Evolutionary conservation across 768 basidiomycete species (phyloP).

Genomic region (Termitomyces sp.): DNA sequence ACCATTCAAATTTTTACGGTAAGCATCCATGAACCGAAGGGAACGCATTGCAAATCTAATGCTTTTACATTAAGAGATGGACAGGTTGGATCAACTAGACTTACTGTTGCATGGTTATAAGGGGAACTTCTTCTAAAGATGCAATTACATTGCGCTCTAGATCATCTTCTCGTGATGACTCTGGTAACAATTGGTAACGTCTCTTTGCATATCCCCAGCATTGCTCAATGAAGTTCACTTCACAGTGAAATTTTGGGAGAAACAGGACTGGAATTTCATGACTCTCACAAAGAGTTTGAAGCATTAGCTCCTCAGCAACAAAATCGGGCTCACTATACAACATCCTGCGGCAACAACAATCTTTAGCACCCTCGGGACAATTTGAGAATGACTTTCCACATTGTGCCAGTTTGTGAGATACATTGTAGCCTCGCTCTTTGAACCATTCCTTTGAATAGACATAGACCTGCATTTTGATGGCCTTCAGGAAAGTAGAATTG

Average conservation of each 20-base stretch:
- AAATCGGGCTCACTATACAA: constrained; percentile 31
- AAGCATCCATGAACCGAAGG: not conserved
- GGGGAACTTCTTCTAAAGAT: not conserved
- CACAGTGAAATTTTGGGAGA: not conserved
- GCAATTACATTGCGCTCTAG: not conserved
- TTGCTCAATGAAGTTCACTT: constrained; percentile 19
- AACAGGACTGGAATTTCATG: not conserved
- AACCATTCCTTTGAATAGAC: constrained; percentile 39
- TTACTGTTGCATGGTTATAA: not conserved
- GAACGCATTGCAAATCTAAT: not conserved
- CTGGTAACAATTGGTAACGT: constrained; percentile 13
- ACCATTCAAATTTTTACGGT: not conserved
- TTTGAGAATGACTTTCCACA: constrained; percentile 18
- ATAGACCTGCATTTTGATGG: constrained; percentile 19
- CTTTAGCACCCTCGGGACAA: not conserved
- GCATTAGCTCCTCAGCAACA: constrained; percentile 10
- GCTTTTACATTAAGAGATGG: not conserved
- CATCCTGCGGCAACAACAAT: constrained; percentile 16
- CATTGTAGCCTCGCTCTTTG: constrained; percentile 19
- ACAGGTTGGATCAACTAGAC: too few relatives aligned
- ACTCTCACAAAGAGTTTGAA: not conserved
- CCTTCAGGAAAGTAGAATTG: constrained; percentile 26
- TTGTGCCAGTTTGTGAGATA: constrained; percentile 19
- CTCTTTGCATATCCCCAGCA: constrained; percentile 27
- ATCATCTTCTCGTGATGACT: constrained; percentile 18